Evolutionary conservation across 495 filamentous ascomycete genomes (phyloP).

Genomic region (Opeltia flavorubescens): DNA sequence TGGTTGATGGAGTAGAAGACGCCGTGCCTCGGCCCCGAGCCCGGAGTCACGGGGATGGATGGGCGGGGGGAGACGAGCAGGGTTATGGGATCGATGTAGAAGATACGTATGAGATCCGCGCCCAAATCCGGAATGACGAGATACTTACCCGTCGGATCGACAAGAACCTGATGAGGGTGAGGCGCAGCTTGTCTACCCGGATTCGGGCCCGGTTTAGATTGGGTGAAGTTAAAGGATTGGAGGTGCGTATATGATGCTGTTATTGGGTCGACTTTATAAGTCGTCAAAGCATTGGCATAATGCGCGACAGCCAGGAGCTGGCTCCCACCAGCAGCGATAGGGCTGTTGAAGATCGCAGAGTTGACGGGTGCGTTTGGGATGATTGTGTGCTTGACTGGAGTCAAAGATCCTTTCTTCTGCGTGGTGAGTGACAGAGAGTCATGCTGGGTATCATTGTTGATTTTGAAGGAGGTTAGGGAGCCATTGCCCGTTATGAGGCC

Average conservation of each 20-base stretch:
- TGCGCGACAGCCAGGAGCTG: slow-evolving; percentile 31
- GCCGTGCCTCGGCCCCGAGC: slow-evolving; percentile 55
- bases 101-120: slow-evolving; percentile 54
- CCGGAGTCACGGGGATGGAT: slow-evolving; percentile 23
- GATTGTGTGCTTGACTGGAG: slow-evolving; percentile 15
- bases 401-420: slow-evolving; percentile 14
- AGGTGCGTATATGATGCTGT: slow-evolving; percentile 14
- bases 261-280: not conserved
- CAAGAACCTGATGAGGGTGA: slow-evolving; percentile 55
- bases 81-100: slow-evolving; percentile 18
- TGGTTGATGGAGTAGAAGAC: slow-evolving; percentile 32
- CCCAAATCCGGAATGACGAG: slow-evolving; percentile 58
- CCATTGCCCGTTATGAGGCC: slow-evolving; percentile 25
- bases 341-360: slow-evolving; percentile 24
- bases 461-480: slow-evolving; percentile 28
- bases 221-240: slow-evolving; percentile 38
- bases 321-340: slow-evolving; percentile 14
- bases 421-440: too few species aligned
- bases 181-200: slow-evolving; percentile 44
- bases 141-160: slow-evolving; percentile 56
- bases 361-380: slow-evolving; percentile 26
- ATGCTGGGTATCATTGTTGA: not conserved
- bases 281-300: slow-evolving; percentile 15
- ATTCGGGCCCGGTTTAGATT: slow-evolving; percentile 31
- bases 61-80: slow-evolving; percentile 6